These are phyloP conservation scores for Yamadazyma triangularis DNA, from an alignment of 1,139 yeast species.

Conservation along the genomic window DNA sequence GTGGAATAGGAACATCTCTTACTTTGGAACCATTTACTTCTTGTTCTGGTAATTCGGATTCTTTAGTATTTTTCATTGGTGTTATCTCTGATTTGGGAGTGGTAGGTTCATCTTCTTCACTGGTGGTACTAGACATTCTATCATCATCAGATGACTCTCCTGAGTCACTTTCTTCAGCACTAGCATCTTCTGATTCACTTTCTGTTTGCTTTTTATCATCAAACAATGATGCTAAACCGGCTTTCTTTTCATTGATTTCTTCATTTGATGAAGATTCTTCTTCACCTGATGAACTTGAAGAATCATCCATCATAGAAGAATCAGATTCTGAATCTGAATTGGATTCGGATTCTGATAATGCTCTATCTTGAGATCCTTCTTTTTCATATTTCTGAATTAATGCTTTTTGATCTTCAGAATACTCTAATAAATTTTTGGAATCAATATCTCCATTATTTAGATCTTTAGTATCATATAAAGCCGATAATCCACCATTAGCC, in stretches of 20 bases:
- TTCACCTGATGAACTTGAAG: conserved; percentile 6
- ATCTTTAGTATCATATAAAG: conserved; percentile 21
- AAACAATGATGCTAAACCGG: conserved; percentile 21
- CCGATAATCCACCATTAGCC: conserved; percentile 26
- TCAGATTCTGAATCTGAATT: too few relatives aligned
- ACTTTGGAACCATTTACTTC: conserved; percentile 49
- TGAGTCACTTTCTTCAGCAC: conserved; percentile 10
- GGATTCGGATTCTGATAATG: conserved; percentile 9
- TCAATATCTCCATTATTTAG: conserved; percentile 5
- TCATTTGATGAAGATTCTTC: conserved; percentile 1
- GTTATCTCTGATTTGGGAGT: conserved; percentile 21
- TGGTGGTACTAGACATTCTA: conserved; percentile 15
- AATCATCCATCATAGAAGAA: too few relatives aligned
- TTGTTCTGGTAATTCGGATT: conserved; percentile 18
- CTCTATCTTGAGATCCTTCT: conserved; percentile 9
- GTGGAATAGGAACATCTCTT: conserved; percentile 65
- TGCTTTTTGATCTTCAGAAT: conserved; percentile 31
- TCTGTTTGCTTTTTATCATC: conserved; percentile 12
- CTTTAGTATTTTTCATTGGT: conserved; percentile 12
- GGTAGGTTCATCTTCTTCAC: conserved; percentile 25
- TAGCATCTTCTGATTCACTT: conserved; percentile 16
- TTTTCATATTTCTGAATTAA: conserved; percentile 23
- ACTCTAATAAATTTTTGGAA: conserved; percentile 14
- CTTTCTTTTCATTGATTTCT: conserved; percentile 6
- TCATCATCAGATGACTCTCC: conserved; percentile 18